Base-by-base conservation (phyloP, 1,284 basidiomycete species). In the Puccinia triticina region DNA sequence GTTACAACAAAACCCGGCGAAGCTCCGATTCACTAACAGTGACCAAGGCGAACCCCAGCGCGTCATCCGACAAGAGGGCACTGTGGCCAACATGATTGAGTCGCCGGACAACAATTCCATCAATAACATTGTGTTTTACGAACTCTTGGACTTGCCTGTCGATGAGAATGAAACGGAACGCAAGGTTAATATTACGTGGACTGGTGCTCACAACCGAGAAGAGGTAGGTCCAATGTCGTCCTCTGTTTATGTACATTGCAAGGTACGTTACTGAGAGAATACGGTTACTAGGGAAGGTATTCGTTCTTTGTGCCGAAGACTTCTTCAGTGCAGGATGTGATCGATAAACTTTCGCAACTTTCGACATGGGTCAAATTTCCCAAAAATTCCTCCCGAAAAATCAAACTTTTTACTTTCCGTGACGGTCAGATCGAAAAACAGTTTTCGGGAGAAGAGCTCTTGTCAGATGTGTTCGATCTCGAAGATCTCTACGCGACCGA, bases 151-250 rank as follows among this genome's bases (percentile, higher is more conserved):
- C 85, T 94, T 99, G 85, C 95, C 93, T 88, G 98, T 99, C 86
- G 92, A 98, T 82, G 97, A 99, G 89, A 90, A 99, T 71, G 97
- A 99, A 90, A 99, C 97, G 81, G 99, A 99, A 89, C 94, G 96
- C 86, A 96, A 93, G 87, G 89, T 99, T 85, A 96, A 94, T 89
- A 92, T 99, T 83, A 90, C 92, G 81, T 99, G 97, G 97, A 98
- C 96, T 43, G 96, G 96, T 43, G 91, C 94, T 84, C 91, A 96
- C 88, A 99, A 99, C 89, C 95, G 94, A 89, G 97, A 99, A 89
- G 97, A 99, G 88, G 87, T 87, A 77, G 66, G 86, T 82, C 5
- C 18, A 59, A 43, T 61, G 26, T 59, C 12, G n/a, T 50, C 23
- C 43, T 73, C 16, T 48, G 53, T 4, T 29, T 34, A 0, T 37